These are phyloP conservation scores for Blepharisma undulans DNA, from an alignment of 169 alveolate genomes.

Conservation along the genomic window DNA sequence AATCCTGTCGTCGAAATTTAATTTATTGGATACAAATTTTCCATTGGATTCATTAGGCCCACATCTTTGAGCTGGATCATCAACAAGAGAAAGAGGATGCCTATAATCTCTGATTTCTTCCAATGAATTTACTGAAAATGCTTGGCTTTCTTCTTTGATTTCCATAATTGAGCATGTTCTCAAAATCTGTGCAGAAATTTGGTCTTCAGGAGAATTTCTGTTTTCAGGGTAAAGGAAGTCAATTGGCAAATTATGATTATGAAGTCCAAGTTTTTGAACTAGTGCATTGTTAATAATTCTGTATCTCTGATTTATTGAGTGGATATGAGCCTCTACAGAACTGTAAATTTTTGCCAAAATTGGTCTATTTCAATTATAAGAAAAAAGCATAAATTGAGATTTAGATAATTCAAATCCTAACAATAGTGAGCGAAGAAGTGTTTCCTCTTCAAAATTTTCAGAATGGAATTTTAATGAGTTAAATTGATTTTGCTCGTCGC, in stretches of 20 bases:
- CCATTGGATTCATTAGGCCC: not conserved
- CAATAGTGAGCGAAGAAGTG: not conserved
- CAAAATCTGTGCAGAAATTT: not conserved
- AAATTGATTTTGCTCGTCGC: not conserved
- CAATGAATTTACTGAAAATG: not conserved
- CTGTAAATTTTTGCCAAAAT: not conserved
- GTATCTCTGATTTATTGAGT: not conserved
- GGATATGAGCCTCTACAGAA: not conserved
- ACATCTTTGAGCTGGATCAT: not conserved
- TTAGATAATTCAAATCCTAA: not conserved
- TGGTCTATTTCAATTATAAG: not conserved
- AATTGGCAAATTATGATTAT: not conserved
- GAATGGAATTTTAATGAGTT: not conserved
- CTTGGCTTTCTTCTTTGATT: not conserved
- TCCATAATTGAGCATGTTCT: constrained; percentile 10
- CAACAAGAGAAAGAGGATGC: not conserved
- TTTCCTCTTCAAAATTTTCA: not conserved
- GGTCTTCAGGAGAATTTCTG: not conserved
- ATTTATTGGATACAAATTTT: not conserved
- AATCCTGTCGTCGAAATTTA: not conserved
- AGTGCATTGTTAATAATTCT: not conserved
- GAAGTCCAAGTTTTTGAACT: constrained; percentile 22
- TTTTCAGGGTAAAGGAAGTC: not conserved
- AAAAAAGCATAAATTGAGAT: not conserved
- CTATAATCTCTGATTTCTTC: not conserved